Conservation (phyloP, 139 green algal species). For the Chlamydomonas sphaeroides region DNA sequence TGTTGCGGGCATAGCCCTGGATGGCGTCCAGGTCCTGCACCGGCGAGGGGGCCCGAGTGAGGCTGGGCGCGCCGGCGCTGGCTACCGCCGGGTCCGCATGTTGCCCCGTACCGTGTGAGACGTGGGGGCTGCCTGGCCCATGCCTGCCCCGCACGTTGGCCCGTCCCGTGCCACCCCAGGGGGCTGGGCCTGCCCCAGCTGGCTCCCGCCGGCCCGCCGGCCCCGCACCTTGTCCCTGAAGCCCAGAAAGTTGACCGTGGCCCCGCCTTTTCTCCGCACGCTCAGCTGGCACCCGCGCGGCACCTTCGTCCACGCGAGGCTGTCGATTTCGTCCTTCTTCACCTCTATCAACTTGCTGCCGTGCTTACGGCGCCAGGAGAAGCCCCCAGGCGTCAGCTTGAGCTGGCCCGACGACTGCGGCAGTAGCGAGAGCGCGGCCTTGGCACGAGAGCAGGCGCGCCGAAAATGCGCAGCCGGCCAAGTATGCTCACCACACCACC, state of each 20-base stretch:
- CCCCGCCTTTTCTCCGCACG: slow-evolving; percentile 56
- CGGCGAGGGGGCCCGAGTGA: too few relatives aligned
- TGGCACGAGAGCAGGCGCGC: not conserved
- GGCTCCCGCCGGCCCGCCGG: too few relatives aligned
- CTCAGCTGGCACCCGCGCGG: slow-evolving; percentile 69
- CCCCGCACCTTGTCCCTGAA: slow-evolving; percentile 74
- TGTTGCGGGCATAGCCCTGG: slow-evolving; percentile 31
- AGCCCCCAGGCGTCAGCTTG: slow-evolving; percentile 47
- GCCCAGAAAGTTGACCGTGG: slow-evolving; percentile 73
- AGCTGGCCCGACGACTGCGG: slow-evolving; percentile 61
- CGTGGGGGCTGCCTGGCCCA: too few relatives aligned
- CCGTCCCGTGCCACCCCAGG: too few relatives aligned
- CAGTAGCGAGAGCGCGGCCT: not conserved
- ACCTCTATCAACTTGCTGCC: slow-evolving; percentile 66
- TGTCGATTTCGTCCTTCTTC: slow-evolving; percentile 70
- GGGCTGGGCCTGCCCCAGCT: too few relatives aligned
- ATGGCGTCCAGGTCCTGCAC: slow-evolving; percentile 51
- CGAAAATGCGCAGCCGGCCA: not conserved
- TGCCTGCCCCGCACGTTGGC: too few relatives aligned
- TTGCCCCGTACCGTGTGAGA: too few relatives aligned
- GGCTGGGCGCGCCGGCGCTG: too few relatives aligned
- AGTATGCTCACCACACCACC: slow-evolving; percentile 30
- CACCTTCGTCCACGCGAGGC: slow-evolving; percentile 71
- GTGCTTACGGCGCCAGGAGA: slow-evolving; percentile 62
- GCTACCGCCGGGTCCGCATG: too few relatives aligned